These are phyloP conservation scores for Ailanthus altissimus DNA, from an alignment of 345 rosid genomes.

Conservation along the genomic window DNA sequence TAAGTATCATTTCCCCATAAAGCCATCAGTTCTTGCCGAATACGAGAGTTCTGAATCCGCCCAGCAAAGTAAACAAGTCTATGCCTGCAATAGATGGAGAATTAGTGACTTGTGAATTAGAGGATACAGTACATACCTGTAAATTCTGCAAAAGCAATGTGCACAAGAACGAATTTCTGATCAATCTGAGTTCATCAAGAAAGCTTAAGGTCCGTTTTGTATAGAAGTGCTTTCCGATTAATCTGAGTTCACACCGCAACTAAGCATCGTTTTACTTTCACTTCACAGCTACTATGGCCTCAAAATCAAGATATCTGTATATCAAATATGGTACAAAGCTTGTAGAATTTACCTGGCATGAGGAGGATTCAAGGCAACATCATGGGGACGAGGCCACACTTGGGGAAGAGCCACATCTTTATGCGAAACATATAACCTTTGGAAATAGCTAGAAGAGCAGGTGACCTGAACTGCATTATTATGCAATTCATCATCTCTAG, in stretches of 20 bases:
- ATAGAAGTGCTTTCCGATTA: no score
- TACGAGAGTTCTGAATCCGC: slow-evolving; percentile 36
- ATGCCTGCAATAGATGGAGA: slow-evolving; percentile 27
- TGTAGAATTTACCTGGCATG: slow-evolving; percentile 29
- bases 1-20: slow-evolving; percentile 37
- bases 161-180: no score
- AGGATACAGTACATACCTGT: no score
- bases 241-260: no score
- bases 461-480: slow-evolving; percentile 43
- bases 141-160: no score
- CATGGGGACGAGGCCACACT: slow-evolving; percentile 43
- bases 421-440: slow-evolving; percentile 39
- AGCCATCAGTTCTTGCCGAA: slow-evolving; percentile 36
- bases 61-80: slow-evolving; percentile 46
- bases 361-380: slow-evolving; percentile 35
- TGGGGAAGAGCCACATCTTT: slow-evolving; percentile 49
- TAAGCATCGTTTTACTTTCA: no score
- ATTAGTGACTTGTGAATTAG: not conserved
- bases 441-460: slow-evolving; percentile 49
- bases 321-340: no score
- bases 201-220: no score
- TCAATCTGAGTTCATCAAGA: no score
- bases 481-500: slow-evolving; percentile 31
- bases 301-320: no score
- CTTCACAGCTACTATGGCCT: no score